These are phyloP conservation scores for Backusella mclennaniae DNA, from an alignment of 192 early-diverging fungal genomes.

Conservation along the genomic window DNA sequence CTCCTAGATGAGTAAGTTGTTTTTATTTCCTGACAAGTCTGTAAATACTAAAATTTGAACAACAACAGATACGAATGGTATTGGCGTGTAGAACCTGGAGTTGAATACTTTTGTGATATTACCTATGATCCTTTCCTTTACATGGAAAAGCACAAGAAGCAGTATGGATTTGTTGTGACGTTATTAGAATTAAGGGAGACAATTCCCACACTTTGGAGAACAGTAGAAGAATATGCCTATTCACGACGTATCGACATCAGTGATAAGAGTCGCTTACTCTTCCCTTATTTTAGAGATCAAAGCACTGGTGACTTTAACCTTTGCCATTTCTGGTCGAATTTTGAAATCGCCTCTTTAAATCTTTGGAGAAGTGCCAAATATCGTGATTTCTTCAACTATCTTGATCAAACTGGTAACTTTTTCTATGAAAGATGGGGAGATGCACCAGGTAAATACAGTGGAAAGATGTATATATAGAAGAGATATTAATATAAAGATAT, in stretches of 20 bases:
- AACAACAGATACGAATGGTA: slow-evolving; percentile 51
- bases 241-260: slow-evolving; percentile 30
- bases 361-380: slow-evolving; percentile 60
- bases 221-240: slow-evolving; percentile 27
- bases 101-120: slow-evolving; percentile 62
- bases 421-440: slow-evolving; percentile 84
- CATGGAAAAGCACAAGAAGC: slow-evolving; percentile 61
- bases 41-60: neutral
- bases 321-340: slow-evolving; percentile 84
- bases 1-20: slow-evolving; percentile 47
- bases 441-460: slow-evolving; percentile 50
- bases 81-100: slow-evolving; percentile 69
- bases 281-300: slow-evolving; percentile 36
- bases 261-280: slow-evolving; percentile 14
- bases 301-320: slow-evolving; percentile 51
- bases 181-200: slow-evolving; percentile 52
- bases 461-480: no score
- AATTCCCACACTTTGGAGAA: slow-evolving; percentile 58
- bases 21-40: neutral
- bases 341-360: slow-evolving; percentile 71
- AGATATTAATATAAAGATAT: neutral
- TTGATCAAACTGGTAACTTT: slow-evolving; percentile 70
- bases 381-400: slow-evolving; percentile 57
- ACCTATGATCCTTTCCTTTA: slow-evolving; percentile 64
- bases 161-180: slow-evolving; percentile 62